Evolutionary conservation across 208 protist genomes (phyloP).

Genomic region (Leishmania gerbilli): DNA sequence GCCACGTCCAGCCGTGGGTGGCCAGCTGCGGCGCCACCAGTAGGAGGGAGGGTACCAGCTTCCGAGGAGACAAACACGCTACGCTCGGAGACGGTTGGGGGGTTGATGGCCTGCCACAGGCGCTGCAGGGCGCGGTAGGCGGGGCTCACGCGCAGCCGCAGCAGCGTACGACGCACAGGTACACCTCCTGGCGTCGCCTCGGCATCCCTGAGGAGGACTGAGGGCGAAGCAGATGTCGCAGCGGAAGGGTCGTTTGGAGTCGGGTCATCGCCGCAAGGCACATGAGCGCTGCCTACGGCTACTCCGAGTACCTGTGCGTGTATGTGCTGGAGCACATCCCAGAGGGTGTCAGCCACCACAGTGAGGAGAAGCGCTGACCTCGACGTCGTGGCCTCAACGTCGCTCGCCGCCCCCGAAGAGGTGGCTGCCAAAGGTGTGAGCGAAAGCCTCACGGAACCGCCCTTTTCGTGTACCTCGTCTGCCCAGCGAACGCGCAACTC

Average conservation of each 20-base stretch:
- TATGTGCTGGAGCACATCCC: constrained; percentile 15
- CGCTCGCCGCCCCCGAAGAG: neutral
- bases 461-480: neutral
- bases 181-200: neutral
- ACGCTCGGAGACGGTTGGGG: neutral
- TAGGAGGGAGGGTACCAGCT: neutral
- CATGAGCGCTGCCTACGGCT: neutral
- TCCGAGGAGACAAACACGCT: neutral
- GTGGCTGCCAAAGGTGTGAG: constrained; percentile 1
- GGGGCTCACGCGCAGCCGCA: constrained; percentile 11
- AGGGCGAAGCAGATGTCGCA: neutral
- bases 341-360: constrained; percentile 17
- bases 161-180: constrained; percentile 12
- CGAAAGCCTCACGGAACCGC: neutral
- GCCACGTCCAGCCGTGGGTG: constrained; percentile 21
- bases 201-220: neutral
- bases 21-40: neutral
- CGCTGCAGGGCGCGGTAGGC: constrained; percentile 25
- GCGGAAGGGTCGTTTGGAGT: neutral
- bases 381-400: neutral
- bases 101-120: constrained; percentile 16
- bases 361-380: constrained; percentile 1
- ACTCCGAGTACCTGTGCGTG: neutral
- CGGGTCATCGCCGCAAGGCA: neutral
- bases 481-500: constrained; percentile 17